Conservation (phyloP, 805 yeast species). For the Lachancea sp. region DNA sequence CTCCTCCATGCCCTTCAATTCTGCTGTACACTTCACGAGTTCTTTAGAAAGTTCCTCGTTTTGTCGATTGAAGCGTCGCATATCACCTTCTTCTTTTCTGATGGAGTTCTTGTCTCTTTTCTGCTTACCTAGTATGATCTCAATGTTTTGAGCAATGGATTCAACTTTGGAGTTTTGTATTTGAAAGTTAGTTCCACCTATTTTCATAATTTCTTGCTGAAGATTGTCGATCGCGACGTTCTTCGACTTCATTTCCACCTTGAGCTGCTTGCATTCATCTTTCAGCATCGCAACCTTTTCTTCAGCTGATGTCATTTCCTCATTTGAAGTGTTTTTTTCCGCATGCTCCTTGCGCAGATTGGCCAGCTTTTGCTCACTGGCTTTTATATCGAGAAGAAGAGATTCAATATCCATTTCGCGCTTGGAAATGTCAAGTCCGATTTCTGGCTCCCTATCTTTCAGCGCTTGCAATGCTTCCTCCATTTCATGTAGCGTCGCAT, state of each 20-base stretch:
- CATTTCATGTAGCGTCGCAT: slow-evolving; percentile 51
- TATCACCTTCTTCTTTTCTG: slow-evolving; percentile 58
- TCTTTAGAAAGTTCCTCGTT: slow-evolving; percentile 45
- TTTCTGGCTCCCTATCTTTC: slow-evolving; percentile 61
- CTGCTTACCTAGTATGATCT: slow-evolving; percentile 49
- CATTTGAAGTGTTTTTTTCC: slow-evolving; percentile 24
- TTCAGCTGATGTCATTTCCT: slow-evolving; percentile 36
- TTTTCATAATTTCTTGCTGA: slow-evolving; percentile 75
- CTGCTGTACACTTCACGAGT: slow-evolving; percentile 33
- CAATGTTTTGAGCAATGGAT: slow-evolving; percentile 61
- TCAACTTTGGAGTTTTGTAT: slow-evolving; percentile 78
- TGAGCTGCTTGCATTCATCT: slow-evolving; percentile 40
- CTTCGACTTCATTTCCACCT: slow-evolving; percentile 50
- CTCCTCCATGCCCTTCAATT: slow-evolving; percentile 22
- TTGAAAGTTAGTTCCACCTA: slow-evolving; percentile 83
- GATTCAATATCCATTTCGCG: slow-evolving; percentile 59
- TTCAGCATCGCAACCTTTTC: slow-evolving; percentile 31
- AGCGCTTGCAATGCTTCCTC: slow-evolving; percentile 49
- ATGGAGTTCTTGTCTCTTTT: slow-evolving; percentile 50
- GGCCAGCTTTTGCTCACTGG: slow-evolving; percentile 39
- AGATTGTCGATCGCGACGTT: slow-evolving; percentile 46
- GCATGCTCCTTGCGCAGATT: slow-evolving; percentile 27
- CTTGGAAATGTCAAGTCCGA: slow-evolving; percentile 56
- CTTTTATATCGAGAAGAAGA: slow-evolving; percentile 45
- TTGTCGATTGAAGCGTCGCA: slow-evolving; percentile 47